Percentiles rank a stretch among this genome's conserved stretches.
phyloP scores from a whole-genome alignment of 345 rosid genomes.

The Arabidopsis suecica region DNA sequence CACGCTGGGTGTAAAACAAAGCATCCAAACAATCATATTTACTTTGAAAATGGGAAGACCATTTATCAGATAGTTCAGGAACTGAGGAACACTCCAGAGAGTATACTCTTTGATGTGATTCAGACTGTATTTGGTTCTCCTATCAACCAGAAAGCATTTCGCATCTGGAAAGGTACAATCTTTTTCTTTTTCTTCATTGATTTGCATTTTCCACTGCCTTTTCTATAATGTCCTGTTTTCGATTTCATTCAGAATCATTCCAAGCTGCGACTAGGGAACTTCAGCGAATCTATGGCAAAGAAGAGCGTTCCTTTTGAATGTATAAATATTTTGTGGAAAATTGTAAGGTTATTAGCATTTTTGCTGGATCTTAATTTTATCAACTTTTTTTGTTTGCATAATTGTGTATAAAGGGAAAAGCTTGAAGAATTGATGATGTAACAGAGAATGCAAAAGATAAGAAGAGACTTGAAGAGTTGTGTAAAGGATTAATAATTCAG shows the following conservation, averaged over 20 bases:
- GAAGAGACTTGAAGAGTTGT: slow-evolving; percentile 5
- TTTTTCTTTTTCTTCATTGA: background rate
- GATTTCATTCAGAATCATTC: slow-evolving; percentile 64
- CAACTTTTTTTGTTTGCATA: background rate
- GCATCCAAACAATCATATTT: slow-evolving; percentile 95
- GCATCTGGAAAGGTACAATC: slow-evolving; percentile 84
- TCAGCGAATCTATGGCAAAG: slow-evolving; percentile 86
- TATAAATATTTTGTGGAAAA: background rate
- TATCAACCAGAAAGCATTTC: slow-evolving; percentile 87
- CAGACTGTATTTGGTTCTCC: slow-evolving; percentile 86
- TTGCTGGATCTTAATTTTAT: slow-evolving; percentile 25
- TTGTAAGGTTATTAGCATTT: slow-evolving; percentile 23
- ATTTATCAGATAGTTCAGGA: slow-evolving; percentile 95
- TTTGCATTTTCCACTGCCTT: background rate
- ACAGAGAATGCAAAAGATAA: slow-evolving; percentile 6
- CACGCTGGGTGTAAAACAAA: slow-evolving; percentile 95
- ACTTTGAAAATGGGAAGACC: slow-evolving; percentile 93
- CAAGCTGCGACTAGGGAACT: slow-evolving; percentile 94
- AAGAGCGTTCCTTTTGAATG: slow-evolving; percentile 57
- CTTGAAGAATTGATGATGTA: background rate
- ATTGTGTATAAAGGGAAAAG: slow-evolving; percentile 9
- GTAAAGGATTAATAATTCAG: slow-evolving; percentile 1
- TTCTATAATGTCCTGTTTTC: background rate
- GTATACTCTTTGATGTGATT: slow-evolving; percentile 72
- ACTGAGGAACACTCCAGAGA: slow-evolving; percentile 77